A percentile compares a stretch with the other conserved stretches of the same genome.
These are phyloP conservation scores for Cytospora chrysosperma DNA, from an alignment of 2,329 filamentous ascomycete species.

Conservation along the genomic window DNA sequence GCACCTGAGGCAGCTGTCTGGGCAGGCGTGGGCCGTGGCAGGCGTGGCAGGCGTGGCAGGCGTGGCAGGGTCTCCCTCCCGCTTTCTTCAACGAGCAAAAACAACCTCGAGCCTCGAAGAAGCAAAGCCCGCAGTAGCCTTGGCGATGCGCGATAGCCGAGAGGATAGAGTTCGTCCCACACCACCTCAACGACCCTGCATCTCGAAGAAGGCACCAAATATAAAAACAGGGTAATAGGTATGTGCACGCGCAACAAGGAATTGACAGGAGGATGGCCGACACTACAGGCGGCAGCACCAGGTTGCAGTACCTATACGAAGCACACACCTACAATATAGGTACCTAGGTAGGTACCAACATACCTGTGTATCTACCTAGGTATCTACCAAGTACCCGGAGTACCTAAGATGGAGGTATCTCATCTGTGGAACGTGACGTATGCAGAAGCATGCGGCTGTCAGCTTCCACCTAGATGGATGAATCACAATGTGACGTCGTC, in stretches of 20 bases:
- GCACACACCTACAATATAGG: not conserved
- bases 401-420: too few relatives aligned
- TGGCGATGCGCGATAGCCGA: conserved; percentile 18
- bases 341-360: not conserved
- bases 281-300: not conserved
- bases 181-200: not conserved
- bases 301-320: not conserved
- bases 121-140: not conserved
- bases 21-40: too few relatives aligned
- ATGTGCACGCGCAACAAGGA: not conserved
- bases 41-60: too few relatives aligned
- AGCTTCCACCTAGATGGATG: not conserved
- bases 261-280: not conserved
- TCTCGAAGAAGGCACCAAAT: not conserved
- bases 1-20: not conserved
- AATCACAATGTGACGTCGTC: not conserved
- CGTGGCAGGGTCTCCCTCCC: not conserved
- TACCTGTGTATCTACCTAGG: not conserved
- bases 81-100: not conserved
- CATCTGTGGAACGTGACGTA: not conserved
- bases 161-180: not conserved
- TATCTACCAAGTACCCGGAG: too few relatives aligned
- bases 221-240: not conserved
- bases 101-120: not conserved
- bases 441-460: not conserved